Percentiles rank a stretch among this genome's conserved stretches.
phyloP scores from a whole-genome alignment of 1,284 basidiomycete genomes.

The Boletus sp. region DNA sequence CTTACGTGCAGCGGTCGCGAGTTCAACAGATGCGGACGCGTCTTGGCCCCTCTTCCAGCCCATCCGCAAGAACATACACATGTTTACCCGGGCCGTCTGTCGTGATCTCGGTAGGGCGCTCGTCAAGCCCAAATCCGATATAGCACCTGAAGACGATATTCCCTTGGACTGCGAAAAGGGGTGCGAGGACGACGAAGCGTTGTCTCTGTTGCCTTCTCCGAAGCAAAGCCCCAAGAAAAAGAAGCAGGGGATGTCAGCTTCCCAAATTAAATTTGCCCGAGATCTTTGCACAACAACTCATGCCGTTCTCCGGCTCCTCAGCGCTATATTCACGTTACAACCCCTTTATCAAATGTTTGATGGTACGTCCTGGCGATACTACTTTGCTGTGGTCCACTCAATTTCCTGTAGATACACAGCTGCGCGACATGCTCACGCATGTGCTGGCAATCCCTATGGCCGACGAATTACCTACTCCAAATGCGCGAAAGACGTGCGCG shows the following conservation, averaged over 20 bases:
- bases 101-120: constrained; percentile 63
- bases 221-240: constrained; percentile 55
- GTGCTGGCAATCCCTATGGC: constrained; percentile 68
- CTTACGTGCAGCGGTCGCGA: constrained; percentile 47
- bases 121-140: constrained; percentile 46
- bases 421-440: constrained; percentile 54
- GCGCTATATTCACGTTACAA: constrained; percentile 54
- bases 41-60: constrained; percentile 71
- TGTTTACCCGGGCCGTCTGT: constrained; percentile 50
- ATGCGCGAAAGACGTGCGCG: constrained; percentile 77
- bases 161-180: constrained; percentile 23
- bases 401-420: constrained; percentile 46
- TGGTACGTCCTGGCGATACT: constrained; percentile 39
- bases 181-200: constrained; percentile 27
- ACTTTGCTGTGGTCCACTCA: constrained; percentile 5
- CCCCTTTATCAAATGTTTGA: constrained; percentile 57
- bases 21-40: constrained; percentile 49
- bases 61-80: constrained; percentile 47
- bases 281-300: constrained; percentile 70
- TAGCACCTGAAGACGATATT: constrained; percentile 28
- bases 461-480: constrained; percentile 65
- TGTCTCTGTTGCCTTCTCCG: constrained; percentile 47
- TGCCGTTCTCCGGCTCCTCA: constrained; percentile 61
- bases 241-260: constrained; percentile 65
- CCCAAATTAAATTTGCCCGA: constrained; percentile 70